A percentile compares a stretch with the other conserved stretches of the same genome.
Evolutionary conservation across 1,139 yeast species (phyloP).

Genomic region (Taphrina deformans): DNA sequence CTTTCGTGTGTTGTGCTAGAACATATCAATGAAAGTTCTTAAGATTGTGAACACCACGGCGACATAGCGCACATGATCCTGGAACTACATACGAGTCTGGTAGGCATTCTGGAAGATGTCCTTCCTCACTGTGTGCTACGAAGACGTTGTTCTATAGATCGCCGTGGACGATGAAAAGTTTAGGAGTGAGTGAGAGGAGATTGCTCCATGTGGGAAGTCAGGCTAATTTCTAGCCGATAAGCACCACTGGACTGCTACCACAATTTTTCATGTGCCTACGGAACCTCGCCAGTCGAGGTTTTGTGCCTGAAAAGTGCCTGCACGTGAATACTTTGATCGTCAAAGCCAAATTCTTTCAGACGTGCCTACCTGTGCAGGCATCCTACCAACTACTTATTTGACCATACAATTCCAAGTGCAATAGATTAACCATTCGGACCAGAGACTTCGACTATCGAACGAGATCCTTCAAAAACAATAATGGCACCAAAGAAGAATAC

Average conservation of each 20-base stretch:
- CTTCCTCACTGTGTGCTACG: conserved; percentile 2
- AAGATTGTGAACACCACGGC: not conserved
- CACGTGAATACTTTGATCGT: too few species aligned
- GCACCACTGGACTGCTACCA: not conserved
- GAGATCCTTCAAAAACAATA: not conserved
- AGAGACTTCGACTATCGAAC: conserved; percentile 21
- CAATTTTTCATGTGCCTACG: not conserved
- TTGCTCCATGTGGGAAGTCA: not conserved
- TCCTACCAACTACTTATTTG: not conserved
- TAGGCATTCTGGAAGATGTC: conserved; percentile 65
- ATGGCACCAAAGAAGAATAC: conserved; percentile 26
- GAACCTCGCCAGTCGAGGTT: not conserved
- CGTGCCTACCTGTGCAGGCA: too few species aligned
- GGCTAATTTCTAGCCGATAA: not conserved
- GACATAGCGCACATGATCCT: not conserved
- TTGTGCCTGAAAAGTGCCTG: not conserved
- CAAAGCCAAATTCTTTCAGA: not conserved
- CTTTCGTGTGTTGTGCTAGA: conserved; percentile 81
- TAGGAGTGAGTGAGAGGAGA: not conserved
- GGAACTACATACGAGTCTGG: conserved; percentile 71
- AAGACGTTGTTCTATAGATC: not conserved
- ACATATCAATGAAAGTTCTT: not conserved
- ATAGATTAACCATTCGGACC: not conserved
- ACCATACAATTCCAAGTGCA: too few species aligned
- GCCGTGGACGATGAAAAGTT: not conserved